A percentile compares a stretch with the other conserved stretches of the same genome.
These are phyloP conservation scores for Metschnikowia shivogae DNA, from an alignment of 805 yeast genomes.

Conservation along the genomic window DNA sequence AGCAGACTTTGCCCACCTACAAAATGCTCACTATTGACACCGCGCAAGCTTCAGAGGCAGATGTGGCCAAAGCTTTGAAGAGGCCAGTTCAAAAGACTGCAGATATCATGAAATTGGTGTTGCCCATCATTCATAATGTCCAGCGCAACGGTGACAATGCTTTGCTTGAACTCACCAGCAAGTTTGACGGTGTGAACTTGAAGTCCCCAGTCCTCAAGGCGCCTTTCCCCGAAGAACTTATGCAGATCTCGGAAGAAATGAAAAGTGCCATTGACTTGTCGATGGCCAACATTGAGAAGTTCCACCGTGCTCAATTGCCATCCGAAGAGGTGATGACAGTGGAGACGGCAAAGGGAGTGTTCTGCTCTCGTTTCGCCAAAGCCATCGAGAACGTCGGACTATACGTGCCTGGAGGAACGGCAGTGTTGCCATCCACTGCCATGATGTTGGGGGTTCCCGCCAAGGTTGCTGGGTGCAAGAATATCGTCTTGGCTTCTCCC, in stretches of 20 bases:
- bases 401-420: slow-evolving; percentile 98
- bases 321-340: slow-evolving; percentile 64
- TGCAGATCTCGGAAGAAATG: slow-evolving; percentile 69
- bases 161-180: slow-evolving; percentile 79
- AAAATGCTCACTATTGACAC: slow-evolving; percentile 46
- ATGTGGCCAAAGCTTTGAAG: slow-evolving; percentile 58
- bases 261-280: slow-evolving; percentile 85
- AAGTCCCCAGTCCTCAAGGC: slow-evolving; percentile 73
- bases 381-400: slow-evolving; percentile 94
- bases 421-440: slow-evolving; percentile 95
- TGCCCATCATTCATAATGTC: slow-evolving; percentile 83
- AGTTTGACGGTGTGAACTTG: slow-evolving; percentile 82
- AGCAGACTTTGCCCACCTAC: slow-evolving; percentile 25
- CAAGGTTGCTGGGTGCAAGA: slow-evolving; percentile 92
- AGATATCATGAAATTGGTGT: slow-evolving; percentile 87
- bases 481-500: slow-evolving; percentile 90
- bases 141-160: slow-evolving; percentile 80
- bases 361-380: slow-evolving; percentile 90
- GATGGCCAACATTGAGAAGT: slow-evolving; percentile 79
- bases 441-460: slow-evolving; percentile 99
- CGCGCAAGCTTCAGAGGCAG: slow-evolving; percentile 35
- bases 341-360: slow-evolving; percentile 92
- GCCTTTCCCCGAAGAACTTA: slow-evolving; percentile 78
- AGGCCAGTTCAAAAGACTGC: slow-evolving; percentile 96
- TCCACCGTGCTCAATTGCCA: slow-evolving; percentile 91